Percentiles rank a stretch among this genome's conserved stretches.
These are phyloP conservation scores for Vairimorpha necatrix DNA, from an alignment of 371 early-diverging fungal species.

Conservation along the genomic window DNA sequence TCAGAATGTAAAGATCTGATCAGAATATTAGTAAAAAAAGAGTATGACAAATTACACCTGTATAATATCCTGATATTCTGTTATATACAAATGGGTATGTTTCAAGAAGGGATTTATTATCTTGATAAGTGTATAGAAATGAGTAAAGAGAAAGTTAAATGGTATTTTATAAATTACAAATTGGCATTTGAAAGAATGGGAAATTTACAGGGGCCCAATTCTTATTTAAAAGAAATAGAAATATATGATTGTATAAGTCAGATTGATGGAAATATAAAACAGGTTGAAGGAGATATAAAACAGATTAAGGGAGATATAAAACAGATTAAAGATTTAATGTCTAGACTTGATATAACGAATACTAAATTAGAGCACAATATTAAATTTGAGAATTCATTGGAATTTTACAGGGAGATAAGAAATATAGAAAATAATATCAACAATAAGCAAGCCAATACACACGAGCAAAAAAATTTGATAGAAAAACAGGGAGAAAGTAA, in stretches of 20 bases:
- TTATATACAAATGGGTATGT: slow-evolving; percentile 18
- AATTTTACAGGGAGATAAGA: neutral
- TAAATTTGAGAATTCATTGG: neutral
- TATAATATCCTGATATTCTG: slow-evolving; percentile 30
- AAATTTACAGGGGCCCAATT: neutral
- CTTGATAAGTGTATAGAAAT: slow-evolving; percentile 12
- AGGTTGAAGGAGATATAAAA: neutral
- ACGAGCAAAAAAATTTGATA: neutral
- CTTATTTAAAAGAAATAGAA: slow-evolving; percentile 1
- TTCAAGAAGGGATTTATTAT: slow-evolving; percentile 31
- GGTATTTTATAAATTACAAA: slow-evolving; percentile 27
- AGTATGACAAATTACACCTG: slow-evolving; percentile 1
- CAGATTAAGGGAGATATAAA: too few species aligned
- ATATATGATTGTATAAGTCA: slow-evolving; percentile 10
- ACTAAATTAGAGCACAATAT: too few species aligned
- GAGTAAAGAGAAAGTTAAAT: neutral
- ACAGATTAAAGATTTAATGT: too few species aligned
- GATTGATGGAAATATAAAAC: neutral
- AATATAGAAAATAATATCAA: neutral
- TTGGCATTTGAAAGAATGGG: slow-evolving; percentile 18
- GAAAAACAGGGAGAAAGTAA: too few species aligned
- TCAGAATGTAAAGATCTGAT: neutral
- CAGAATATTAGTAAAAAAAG: neutral
- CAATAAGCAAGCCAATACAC: neutral
- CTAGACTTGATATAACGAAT: too few species aligned